Base-by-base conservation (phyloP, 371 early-diverging fungal genomes). In the Fennellomyces sp. region DNA sequence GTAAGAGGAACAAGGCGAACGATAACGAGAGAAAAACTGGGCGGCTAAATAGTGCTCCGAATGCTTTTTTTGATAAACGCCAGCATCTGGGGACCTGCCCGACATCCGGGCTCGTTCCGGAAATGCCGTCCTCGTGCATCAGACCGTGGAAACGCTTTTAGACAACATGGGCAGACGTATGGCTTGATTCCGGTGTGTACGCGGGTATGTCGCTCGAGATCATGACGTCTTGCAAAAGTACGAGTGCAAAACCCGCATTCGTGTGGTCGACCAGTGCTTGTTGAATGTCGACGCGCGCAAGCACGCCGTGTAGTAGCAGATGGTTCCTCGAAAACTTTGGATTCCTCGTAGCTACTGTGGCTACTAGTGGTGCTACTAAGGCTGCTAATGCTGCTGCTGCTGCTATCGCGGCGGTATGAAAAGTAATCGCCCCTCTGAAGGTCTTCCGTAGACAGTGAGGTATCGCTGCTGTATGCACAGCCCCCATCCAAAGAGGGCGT, bases 121-220 rank as follows among this genome's bases (percentile, higher is more conserved):
- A 78, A 73, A 53, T 84, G 84, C 6, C 82, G 65, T 33, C 76
- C 68, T 15, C 83, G 60, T 7, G 85, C 85, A 69, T 85, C 85
- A 2, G 82, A 79, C 39, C 85, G 66, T 7, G 83, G 80, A 70
- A 85, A 85, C 0, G 73, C 69, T 66, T 80, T 78, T 33, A 68
- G 68, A 53, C 85, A 83, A 27, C 73, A 75, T 31, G 69, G 58
- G 39, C 85, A 85, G 11, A 69, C 51, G 60, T 77, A 82, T 2
- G 85, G 83, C 36, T 80, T 81, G 19, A 72, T 73, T 2, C 83
- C 83, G 1, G 85, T 82, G 28, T 85, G 85, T 1, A 79, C 74
- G n/a, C 83, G 75, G 42, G 70, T 75, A 59, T 85, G 86, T 7
- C 86, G 75, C 36, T 79, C 75, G 8, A 79, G 69, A 50, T 85